Evolutionary conservation across 2,329 filamentous ascomycete species (phyloP).

Genomic region (Fusarium cicatricum): DNA sequence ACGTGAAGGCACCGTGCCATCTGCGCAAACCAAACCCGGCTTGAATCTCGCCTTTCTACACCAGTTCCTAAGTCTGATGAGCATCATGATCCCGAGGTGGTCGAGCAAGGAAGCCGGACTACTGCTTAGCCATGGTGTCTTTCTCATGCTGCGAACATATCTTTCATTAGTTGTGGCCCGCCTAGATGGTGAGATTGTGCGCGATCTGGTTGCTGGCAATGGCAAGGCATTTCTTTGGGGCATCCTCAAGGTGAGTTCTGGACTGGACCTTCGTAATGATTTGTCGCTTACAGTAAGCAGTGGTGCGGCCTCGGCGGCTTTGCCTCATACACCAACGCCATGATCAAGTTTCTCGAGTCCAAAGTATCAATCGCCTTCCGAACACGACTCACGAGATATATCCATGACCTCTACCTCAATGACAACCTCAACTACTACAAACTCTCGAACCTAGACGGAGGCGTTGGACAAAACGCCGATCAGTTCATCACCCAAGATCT

Average conservation of each 20-base stretch:
- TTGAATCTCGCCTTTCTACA: conserved; percentile 96
- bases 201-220: conserved; percentile 94
- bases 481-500: conserved; percentile 98
- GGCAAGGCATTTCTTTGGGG: conserved; percentile 89
- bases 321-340: conserved; percentile 96
- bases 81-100: conserved; percentile 97
- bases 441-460: conserved; percentile 89
- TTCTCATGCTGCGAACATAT: conserved; percentile 91
- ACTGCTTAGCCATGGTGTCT: conserved; percentile 86
- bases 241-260: conserved; percentile 71
- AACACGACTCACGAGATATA: conserved; percentile 92
- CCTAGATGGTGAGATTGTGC: conserved; percentile 93
- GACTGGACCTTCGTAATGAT: neutral
- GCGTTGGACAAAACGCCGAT: conserved; percentile 89
- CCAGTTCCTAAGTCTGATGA: conserved; percentile 94
- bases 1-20: conserved; percentile 78
- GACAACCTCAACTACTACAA: conserved; percentile 98
- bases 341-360: conserved; percentile 98
- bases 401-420: conserved; percentile 96
- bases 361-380: conserved; percentile 99
- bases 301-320: conserved; percentile 95
- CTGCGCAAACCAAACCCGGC: conserved; percentile 90
- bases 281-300: conserved; percentile 44
- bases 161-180: conserved; percentile 92
- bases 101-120: conserved; percentile 94